Conservation (phyloP, 2,329 filamentous ascomycete species). For the Penicillium glabrum region DNA sequence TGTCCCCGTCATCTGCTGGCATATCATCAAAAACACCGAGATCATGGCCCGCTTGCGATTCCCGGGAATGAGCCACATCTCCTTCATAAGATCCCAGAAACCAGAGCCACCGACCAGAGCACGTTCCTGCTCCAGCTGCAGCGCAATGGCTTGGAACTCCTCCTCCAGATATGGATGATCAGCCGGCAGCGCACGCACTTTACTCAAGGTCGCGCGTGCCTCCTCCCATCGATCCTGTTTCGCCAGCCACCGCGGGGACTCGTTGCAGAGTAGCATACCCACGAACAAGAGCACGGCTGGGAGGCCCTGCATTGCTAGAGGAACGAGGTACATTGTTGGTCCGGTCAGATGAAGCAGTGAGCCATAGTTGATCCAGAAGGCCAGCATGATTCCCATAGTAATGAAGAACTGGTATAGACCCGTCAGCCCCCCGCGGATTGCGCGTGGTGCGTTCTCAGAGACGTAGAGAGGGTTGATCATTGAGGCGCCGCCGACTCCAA, state of each 20-base stretch:
- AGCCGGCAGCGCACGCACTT: constrained; percentile 55
- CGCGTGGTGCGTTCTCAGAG: constrained; percentile 59
- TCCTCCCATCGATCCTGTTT: constrained; percentile 68
- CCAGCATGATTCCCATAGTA: constrained; percentile 45
- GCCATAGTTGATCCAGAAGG: constrained; percentile 58
- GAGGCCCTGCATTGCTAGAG: constrained; percentile 64
- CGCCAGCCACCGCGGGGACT: constrained; percentile 68
- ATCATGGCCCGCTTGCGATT: constrained; percentile 56
- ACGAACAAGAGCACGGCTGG: constrained; percentile 61
- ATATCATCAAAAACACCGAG: constrained; percentile 55
- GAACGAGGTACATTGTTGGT: constrained; percentile 58
- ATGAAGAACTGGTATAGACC: constrained; percentile 63
- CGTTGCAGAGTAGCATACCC: constrained; percentile 64
- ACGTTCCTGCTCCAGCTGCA: constrained; percentile 63
- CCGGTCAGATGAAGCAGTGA: constrained; percentile 50
- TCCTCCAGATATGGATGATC: constrained; percentile 57
- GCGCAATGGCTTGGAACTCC: constrained; percentile 62
- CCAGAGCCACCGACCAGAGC: constrained; percentile 54
- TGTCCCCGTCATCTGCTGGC: constrained; percentile 55
- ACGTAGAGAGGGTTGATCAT: constrained; percentile 63
- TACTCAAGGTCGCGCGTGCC: constrained; percentile 56
- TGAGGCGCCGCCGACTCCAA: constrained; percentile 51
- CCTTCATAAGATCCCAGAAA: constrained; percentile 60
- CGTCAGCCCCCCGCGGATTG: constrained; percentile 59
- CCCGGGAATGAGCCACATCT: constrained; percentile 61